Evolutionary conservation across 2,329 filamentous ascomycete genomes (phyloP).

Genomic region (Aspergillus latus): DNA sequence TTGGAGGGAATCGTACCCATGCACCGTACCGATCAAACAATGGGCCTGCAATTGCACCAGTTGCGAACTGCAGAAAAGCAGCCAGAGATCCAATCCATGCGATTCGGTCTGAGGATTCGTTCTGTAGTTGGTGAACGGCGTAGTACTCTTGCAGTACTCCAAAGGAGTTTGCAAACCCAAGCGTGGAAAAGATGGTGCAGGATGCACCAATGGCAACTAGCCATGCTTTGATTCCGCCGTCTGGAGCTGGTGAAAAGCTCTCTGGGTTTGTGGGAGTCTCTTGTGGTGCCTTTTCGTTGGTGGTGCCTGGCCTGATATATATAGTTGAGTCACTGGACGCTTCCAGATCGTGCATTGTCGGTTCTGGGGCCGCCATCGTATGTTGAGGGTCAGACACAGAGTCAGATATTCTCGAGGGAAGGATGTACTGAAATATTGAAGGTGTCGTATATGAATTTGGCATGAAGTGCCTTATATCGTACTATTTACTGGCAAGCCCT

Average conservation of each 20-base stretch:
- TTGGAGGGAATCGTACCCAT: constrained; percentile 14
- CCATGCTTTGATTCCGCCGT: constrained; percentile 29
- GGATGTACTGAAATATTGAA: no score
- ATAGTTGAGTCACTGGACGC: background rate
- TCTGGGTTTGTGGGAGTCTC: background rate
- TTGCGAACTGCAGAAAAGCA: constrained; percentile 25
- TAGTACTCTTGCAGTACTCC: constrained; percentile 53
- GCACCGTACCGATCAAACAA: constrained; percentile 27
- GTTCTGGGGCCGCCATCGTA: background rate
- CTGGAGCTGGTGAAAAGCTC: constrained; percentile 24
- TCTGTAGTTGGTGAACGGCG: constrained; percentile 40
- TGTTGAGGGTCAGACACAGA: background rate
- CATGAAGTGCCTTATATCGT: background rate
- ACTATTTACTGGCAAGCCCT: background rate
- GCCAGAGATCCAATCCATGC: constrained; percentile 50
- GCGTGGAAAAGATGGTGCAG: constrained; percentile 38
- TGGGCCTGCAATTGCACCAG: constrained; percentile 23
- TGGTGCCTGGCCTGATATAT: background rate
- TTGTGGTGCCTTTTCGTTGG: background rate
- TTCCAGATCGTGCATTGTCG: background rate
- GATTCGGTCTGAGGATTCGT: constrained; percentile 42
- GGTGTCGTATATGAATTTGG: no score
- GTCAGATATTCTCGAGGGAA: no score
- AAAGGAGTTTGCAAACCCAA: constrained; percentile 49
- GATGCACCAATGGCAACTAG: constrained; percentile 27